Conservation (phyloP, 1,284 basidiomycete species). For the Athelia psychrophila region DNA sequence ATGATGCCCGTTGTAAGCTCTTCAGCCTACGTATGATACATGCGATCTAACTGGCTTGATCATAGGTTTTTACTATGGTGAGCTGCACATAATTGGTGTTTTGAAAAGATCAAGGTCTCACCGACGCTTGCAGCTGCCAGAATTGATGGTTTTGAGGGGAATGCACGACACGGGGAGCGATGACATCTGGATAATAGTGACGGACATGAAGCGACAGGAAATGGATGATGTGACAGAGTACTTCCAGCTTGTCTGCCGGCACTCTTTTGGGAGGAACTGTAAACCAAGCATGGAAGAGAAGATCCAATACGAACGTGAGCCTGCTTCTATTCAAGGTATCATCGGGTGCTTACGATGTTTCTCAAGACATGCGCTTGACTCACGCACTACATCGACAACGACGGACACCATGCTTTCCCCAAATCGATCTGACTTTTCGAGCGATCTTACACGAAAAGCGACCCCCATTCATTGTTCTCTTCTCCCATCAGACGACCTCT, state of each 20-base stretch:
- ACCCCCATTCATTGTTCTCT: slow-evolving; percentile 70
- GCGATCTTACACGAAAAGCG: slow-evolving; percentile 70
- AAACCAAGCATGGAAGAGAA: slow-evolving; percentile 63
- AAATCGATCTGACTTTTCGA: slow-evolving; percentile 71
- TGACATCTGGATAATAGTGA: slow-evolving; percentile 72
- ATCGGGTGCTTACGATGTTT: neutral
- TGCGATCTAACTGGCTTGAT: no score
- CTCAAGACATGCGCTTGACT: slow-evolving; percentile 59
- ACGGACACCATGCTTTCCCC: slow-evolving; percentile 71
- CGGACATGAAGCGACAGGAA: slow-evolving; percentile 69
- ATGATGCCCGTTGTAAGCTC: slow-evolving; percentile 67
- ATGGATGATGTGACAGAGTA: slow-evolving; percentile 77
- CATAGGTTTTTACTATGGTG: slow-evolving; percentile 60
- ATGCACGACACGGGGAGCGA: slow-evolving; percentile 78
- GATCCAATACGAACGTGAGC: slow-evolving; percentile 65
- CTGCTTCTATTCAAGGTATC: slow-evolving; percentile 1
- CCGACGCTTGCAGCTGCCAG: slow-evolving; percentile 50
- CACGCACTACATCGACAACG: slow-evolving; percentile 62
- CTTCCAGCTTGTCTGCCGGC: slow-evolving; percentile 65
- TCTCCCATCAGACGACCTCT: slow-evolving; percentile 74
- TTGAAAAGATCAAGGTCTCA: neutral
- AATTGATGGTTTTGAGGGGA: slow-evolving; percentile 71
- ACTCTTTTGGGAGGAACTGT: slow-evolving; percentile 56
- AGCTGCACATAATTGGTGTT: slow-evolving; percentile 10
- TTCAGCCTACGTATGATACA: no score